Evolutionary conservation across 441 rosid species (phyloP).

Genomic region (Syzygium malaccense): DNA sequence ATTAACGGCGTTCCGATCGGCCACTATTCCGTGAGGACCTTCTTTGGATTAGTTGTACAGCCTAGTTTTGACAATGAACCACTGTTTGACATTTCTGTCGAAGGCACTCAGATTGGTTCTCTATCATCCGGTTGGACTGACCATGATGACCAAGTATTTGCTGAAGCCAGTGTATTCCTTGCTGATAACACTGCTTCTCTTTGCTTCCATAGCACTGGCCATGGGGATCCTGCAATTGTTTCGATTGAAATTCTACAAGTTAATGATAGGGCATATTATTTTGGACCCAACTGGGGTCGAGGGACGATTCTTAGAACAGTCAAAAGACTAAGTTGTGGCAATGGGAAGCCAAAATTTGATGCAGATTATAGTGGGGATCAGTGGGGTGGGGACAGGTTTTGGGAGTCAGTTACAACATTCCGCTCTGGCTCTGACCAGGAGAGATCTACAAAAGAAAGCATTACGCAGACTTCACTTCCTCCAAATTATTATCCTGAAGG

Average conservation of each 20-base stretch:
- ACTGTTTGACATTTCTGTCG: slow-evolving; percentile 77
- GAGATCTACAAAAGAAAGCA: slow-evolving; percentile 55
- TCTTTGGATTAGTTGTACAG: slow-evolving; percentile 48
- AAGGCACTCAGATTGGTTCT: slow-evolving; percentile 80
- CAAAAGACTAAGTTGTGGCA: slow-evolving; percentile 73
- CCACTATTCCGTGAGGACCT: slow-evolving; percentile 74
- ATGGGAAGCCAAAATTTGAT: slow-evolving; percentile 60
- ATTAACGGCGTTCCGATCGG: slow-evolving; percentile 66
- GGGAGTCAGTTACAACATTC: slow-evolving; percentile 56
- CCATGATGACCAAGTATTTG: slow-evolving; percentile 71
- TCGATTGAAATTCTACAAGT: slow-evolving; percentile 87
- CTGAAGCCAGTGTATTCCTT: slow-evolving; percentile 76
- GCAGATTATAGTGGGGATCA: slow-evolving; percentile 66
- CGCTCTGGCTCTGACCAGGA: slow-evolving; percentile 47
- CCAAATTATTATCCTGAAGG: slow-evolving; percentile 91
- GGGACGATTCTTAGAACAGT: slow-evolving; percentile 64
- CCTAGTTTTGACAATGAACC: slow-evolving; percentile 66
- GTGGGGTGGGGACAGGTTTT: slow-evolving; percentile 99
- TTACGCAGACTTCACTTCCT: slow-evolving; percentile 50
- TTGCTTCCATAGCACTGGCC: slow-evolving; percentile 97
- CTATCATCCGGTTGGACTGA: slow-evolving; percentile 78
- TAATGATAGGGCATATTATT: slow-evolving; percentile 69
- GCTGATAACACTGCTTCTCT: slow-evolving; percentile 58
- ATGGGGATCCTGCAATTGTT: slow-evolving; percentile 86
- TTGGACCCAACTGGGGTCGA: slow-evolving; percentile 49